phyloP scores from a whole-genome alignment of 768 basidiomycete species.

The Suillus americanus region DNA sequence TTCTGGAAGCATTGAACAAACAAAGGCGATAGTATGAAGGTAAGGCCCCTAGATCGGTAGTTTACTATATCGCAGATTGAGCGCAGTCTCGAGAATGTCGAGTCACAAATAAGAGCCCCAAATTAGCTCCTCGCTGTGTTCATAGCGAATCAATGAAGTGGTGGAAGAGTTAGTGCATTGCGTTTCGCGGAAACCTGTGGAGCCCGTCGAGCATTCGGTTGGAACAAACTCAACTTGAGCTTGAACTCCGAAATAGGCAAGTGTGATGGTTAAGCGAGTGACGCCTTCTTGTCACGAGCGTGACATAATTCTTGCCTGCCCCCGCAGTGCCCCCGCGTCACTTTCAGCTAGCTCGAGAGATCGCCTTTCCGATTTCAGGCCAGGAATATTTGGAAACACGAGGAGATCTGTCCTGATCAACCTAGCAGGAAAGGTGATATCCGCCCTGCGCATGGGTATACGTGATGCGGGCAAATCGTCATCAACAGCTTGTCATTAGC shows the following conservation, averaged over 20 bases:
- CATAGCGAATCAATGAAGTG: neutral
- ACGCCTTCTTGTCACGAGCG: conserved; percentile 7
- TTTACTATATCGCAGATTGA: conserved; percentile 27
- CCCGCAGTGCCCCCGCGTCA: conserved; percentile 10
- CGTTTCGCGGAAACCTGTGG: conserved; percentile 3
- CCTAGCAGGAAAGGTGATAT: conserved; percentile 12
- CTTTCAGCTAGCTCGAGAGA: conserved; percentile 10
- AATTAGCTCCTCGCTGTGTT: conserved; percentile 1
- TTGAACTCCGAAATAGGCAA: neutral
- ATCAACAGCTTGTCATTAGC: neutral
- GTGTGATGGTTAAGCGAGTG: conserved; percentile 16
- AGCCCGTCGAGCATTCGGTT: neutral
- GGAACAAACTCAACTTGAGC: neutral
- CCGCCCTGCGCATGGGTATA: conserved; percentile 6
- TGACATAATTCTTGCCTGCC: conserved; percentile 10
- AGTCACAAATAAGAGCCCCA: conserved; percentile 11
- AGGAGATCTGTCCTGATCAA: conserved; percentile 13
- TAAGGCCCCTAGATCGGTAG: conserved; percentile 33
- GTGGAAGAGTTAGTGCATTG: conserved; percentile 2
- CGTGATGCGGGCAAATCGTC: neutral
- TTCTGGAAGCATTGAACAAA: conserved; percentile 27
- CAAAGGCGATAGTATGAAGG: conserved; percentile 26
- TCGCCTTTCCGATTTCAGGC: conserved; percentile 12
- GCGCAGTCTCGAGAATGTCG: conserved; percentile 15
- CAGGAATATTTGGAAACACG: conserved; percentile 5